Evolutionary conservation across 179 eudicot species (phyloP).

Genomic region (Amaranthus tricolor): DNA sequence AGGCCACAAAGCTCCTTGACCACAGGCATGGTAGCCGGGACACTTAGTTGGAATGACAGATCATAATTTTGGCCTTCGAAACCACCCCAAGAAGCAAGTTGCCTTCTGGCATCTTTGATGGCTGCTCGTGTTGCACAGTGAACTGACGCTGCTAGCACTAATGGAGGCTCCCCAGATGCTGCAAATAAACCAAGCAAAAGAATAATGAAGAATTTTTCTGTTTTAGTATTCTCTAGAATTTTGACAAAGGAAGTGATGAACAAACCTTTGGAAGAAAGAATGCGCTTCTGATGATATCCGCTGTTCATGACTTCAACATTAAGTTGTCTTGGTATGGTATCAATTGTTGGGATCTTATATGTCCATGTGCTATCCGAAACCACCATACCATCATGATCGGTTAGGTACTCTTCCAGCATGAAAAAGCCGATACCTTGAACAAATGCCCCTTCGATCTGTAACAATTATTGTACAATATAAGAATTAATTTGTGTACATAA

Average conservation of each 20-base stretch:
- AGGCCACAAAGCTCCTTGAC: conserved; percentile 90
- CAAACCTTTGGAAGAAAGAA: conserved; percentile 93
- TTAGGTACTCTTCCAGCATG: conserved; percentile 73
- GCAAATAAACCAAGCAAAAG: conserved; percentile 19
- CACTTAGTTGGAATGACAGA: conserved; percentile 52
- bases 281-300: conserved; percentile 73
- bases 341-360: conserved; percentile 87
- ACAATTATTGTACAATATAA: background rate
- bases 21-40: conserved; percentile 88
- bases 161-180: conserved; percentile 99
- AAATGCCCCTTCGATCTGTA: conserved; percentile 91
- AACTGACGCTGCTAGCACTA: conserved; percentile 76
- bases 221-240: background rate
- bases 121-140: conserved; percentile 89
- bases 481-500: background rate
- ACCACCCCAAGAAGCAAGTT: conserved; percentile 58
- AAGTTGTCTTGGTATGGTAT: conserved; percentile 71
- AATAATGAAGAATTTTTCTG: background rate
- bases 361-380: conserved; percentile 71
- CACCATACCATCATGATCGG: conserved; percentile 69
- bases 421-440: conserved; percentile 94
- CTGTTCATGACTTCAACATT: conserved; percentile 77
- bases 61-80: conserved; percentile 27
- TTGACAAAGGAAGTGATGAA: background rate
- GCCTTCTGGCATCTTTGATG: conserved; percentile 68